These are phyloP conservation scores for Aleurites moluccanus DNA, from an alignment of 441 rosid species.

Conservation along the genomic window DNA sequence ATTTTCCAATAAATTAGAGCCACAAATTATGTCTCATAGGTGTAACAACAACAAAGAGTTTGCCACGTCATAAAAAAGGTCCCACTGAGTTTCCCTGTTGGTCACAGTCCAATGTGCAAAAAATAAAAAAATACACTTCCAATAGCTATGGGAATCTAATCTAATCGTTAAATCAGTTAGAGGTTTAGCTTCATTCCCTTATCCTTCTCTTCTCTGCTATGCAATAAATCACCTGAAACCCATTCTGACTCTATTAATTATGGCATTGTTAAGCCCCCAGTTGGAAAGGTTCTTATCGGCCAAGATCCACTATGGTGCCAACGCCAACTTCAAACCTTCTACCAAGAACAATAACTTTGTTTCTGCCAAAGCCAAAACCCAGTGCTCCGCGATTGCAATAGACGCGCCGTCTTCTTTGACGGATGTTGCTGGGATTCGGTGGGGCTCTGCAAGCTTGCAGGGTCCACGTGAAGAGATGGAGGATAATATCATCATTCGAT, in stretches of 20 bases:
- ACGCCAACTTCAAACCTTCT: constrained; percentile 27
- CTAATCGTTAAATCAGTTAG: constrained; percentile 43
- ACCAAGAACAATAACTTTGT: constrained; percentile 12
- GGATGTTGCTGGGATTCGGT: constrained; percentile 59
- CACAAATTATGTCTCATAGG: too few species aligned
- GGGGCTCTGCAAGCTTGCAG: constrained; percentile 73
- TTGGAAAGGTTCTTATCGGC: constrained; percentile 52
- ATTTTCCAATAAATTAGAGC: too few species aligned
- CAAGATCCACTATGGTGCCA: constrained; percentile 25
- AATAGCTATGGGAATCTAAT: not conserved
- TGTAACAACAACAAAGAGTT: too few species aligned
- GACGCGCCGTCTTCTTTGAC: constrained; percentile 67
- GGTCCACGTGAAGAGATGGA: constrained; percentile 91
- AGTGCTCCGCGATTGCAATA: constrained; percentile 81
- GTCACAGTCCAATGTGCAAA: constrained; percentile 11
- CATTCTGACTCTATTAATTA: constrained; percentile 33
- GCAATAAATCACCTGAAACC: constrained; percentile 13
- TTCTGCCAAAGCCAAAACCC: constrained; percentile 31
- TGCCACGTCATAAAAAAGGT: too few species aligned
- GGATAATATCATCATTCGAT: constrained; percentile 61
- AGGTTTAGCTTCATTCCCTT: constrained; percentile 48
- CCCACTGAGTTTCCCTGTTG: not conserved
- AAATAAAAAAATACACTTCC: not conserved
- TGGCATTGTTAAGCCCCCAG: constrained; percentile 68
- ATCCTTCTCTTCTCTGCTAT: constrained; percentile 32